phyloP scores from a whole-genome alignment of 768 basidiomycete species.

The Serpula lacrymans region DNA sequence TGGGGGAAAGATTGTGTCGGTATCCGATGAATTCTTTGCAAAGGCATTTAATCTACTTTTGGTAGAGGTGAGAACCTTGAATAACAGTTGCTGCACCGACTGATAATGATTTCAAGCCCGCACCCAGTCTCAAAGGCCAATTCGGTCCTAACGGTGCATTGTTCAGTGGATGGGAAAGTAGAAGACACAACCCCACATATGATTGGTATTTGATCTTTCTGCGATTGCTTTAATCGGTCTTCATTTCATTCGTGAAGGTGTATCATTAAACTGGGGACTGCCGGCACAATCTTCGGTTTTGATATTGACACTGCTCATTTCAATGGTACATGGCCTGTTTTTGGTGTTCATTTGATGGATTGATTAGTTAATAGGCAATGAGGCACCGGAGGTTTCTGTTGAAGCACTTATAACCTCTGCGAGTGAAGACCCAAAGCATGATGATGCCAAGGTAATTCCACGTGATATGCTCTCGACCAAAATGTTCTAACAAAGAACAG shows the following conservation, averaged over 20 bases:
- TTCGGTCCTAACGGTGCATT: conserved; percentile 95
- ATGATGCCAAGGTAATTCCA: conserved; percentile 53
- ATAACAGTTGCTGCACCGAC: not conserved
- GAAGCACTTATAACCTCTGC: conserved; percentile 49
- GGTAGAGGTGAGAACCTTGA: conserved; percentile 55
- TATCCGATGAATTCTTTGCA: conserved; percentile 97
- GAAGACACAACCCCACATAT: conserved; percentile 81
- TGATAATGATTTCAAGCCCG: conserved; percentile 51
- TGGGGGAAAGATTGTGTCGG: conserved; percentile 68
- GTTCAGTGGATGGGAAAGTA: conserved; percentile 91
- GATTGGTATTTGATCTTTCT: conserved; percentile 64
- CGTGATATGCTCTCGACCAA: not conserved
- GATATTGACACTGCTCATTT: conserved; percentile 97
- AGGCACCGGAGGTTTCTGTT: conserved; percentile 80
- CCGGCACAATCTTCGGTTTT: conserved; percentile 72
- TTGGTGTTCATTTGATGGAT: not conserved
- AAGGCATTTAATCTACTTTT: conserved; percentile 79
- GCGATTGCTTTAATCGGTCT: not conserved
- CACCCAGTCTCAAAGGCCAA: conserved; percentile 88
- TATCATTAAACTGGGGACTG: conserved; percentile 83
- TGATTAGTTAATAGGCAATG: conserved; percentile 56
- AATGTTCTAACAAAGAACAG: conserved; percentile 31
- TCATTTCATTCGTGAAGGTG: conserved; percentile 51
- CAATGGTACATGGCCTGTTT: conserved; percentile 51
- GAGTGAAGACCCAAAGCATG: conserved; percentile 40